These are phyloP conservation scores for Endocarpon pusillum DNA, from an alignment of 495 filamentous ascomycete species.

Conservation along the genomic window DNA sequence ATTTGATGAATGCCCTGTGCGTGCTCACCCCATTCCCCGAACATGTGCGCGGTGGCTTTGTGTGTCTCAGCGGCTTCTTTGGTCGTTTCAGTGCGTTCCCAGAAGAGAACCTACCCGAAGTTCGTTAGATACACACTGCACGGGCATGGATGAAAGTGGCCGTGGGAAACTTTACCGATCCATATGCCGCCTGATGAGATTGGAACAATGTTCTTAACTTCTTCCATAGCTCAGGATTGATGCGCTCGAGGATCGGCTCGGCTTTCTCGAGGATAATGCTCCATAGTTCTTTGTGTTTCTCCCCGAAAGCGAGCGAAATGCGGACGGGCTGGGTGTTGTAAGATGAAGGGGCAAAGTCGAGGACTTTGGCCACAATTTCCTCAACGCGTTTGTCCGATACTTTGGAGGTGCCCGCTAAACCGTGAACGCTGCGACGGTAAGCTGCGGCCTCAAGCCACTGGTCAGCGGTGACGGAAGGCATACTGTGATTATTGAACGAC, in stretches of 20 bases:
- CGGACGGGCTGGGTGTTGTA: conserved; percentile 41
- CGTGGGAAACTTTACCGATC: conserved; percentile 22
- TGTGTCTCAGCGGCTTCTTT: conserved; percentile 22
- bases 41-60: conserved; percentile 27
- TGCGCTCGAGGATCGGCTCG: conserved; percentile 18
- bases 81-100: conserved; percentile 29
- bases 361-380: conserved; percentile 29
- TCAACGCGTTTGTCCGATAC: conserved; percentile 32
- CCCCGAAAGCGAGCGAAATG: conserved; percentile 26
- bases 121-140: not conserved
- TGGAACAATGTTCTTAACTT: conserved; percentile 29
- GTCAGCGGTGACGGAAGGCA: too few species aligned
- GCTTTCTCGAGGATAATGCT: conserved; percentile 26
- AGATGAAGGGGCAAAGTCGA: conserved; percentile 30
- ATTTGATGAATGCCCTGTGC: conserved; percentile 40
- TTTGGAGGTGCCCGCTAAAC: conserved; percentile 26
- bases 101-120: conserved; percentile 29
- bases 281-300: conserved; percentile 35
- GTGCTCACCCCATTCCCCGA: conserved; percentile 33
- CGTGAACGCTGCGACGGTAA: conserved; percentile 33
- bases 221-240: conserved; percentile 23
- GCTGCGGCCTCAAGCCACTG: too few species aligned
- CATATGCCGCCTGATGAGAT: conserved; percentile 27
- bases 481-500: too few species aligned
- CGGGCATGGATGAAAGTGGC: conserved; percentile 2